Evolutionary conservation across 2,329 filamentous ascomycete genomes (phyloP).

Genomic region (Decorospora gaudefroyi): DNA sequence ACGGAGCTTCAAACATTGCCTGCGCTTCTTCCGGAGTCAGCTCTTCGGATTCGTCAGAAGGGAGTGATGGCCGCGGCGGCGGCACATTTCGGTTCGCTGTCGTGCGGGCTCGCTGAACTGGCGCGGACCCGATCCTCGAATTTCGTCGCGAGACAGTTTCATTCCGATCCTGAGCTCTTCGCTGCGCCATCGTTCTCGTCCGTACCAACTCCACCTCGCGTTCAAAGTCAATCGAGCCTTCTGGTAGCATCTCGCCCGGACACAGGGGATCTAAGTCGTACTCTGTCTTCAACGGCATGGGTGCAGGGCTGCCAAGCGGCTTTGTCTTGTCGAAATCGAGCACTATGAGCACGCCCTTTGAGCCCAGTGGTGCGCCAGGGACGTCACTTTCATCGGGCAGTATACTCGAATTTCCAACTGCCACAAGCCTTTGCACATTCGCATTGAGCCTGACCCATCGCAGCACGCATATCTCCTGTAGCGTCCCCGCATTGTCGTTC

Average conservation of each 20-base stretch:
- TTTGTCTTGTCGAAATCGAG: slow-evolving; percentile 47
- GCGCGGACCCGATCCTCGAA: slow-evolving; percentile 32
- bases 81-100: slow-evolving; percentile 27
- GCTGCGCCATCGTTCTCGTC: slow-evolving; percentile 46
- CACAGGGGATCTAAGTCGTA: slow-evolving; percentile 47
- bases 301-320: slow-evolving; percentile 24
- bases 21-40: slow-evolving; percentile 44
- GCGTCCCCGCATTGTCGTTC: slow-evolving; percentile 35
- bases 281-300: slow-evolving; percentile 36
- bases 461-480: slow-evolving; percentile 46
- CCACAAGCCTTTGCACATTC: slow-evolving; percentile 44
- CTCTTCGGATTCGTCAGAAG: slow-evolving; percentile 39
- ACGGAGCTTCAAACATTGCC: slow-evolving; percentile 48
- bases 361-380: slow-evolving; percentile 35
- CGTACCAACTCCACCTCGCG: slow-evolving; percentile 49
- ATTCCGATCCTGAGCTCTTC: slow-evolving; percentile 38
- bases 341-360: slow-evolving; percentile 46
- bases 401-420: slow-evolving; percentile 45
- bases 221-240: slow-evolving; percentile 50
- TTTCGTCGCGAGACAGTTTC: slow-evolving; percentile 27
- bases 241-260: slow-evolving; percentile 46
- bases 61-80: slow-evolving; percentile 23
- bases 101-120: slow-evolving; percentile 40
- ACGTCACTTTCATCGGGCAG: slow-evolving; percentile 30
- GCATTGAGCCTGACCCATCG: slow-evolving; percentile 43